Conservation (phyloP, 116 monocot species). For the Iris pallida region DNA sequence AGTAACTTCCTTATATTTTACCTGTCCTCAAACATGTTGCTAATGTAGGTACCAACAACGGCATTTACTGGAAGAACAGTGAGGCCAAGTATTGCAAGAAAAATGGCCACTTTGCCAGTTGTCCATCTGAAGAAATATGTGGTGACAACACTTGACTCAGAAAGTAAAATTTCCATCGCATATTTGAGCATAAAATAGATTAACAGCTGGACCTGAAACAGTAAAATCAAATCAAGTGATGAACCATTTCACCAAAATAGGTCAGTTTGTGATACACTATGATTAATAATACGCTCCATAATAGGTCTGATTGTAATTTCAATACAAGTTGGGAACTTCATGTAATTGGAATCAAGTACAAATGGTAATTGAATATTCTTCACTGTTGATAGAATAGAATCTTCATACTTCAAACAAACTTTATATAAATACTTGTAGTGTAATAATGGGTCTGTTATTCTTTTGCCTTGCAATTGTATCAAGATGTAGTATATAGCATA, state of each 20-base stretch:
- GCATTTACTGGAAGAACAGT: conserved; percentile 88
- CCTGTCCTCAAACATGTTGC: conserved; percentile 92
- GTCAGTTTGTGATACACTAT: not conserved
- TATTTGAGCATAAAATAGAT: conserved; percentile 96
- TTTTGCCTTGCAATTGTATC: too few relatives aligned
- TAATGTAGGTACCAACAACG: conserved; percentile 73
- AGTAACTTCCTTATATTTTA: conserved; percentile 1
- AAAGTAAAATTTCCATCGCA: conserved; percentile 89
- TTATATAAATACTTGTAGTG: too few relatives aligned
- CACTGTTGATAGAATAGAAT: not conserved
- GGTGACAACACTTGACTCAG: conserved; percentile 80
- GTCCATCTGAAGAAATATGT: conserved; percentile 66
- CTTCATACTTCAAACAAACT: not conserved
- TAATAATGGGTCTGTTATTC: too few relatives aligned
- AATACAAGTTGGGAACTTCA: not conserved
- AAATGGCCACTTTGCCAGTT: conserved; percentile 69
- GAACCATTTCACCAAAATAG: not conserved
- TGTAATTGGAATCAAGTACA: not conserved
- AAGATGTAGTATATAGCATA: too few relatives aligned
- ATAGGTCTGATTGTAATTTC: not conserved
- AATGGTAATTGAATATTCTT: not conserved
- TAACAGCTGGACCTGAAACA: conserved; percentile 65
- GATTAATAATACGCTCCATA: not conserved
- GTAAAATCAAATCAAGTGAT: not conserved
- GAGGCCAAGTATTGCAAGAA: conserved; percentile 71